Evolutionary conservation across 371 early-diverging fungal species (phyloP).

Genomic region (Rhizopus arrhizus): DNA sequence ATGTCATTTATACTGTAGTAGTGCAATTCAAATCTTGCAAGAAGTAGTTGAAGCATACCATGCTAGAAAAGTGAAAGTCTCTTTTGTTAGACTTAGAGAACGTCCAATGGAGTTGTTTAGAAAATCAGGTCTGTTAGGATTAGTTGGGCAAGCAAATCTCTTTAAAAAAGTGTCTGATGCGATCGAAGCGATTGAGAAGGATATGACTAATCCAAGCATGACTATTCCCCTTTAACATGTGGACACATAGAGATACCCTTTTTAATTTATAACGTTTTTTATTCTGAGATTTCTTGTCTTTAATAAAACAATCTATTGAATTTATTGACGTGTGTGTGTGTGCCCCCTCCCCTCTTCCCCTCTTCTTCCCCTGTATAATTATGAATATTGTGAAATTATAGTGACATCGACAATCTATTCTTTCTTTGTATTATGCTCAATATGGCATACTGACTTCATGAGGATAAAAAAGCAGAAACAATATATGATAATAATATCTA

Average conservation of each 20-base stretch:
- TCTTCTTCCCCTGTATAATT: too few relatives aligned
- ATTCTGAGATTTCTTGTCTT: background rate
- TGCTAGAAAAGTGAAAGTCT: slow-evolving; percentile 73
- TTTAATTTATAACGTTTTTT: slow-evolving; percentile 1
- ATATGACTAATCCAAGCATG: slow-evolving; percentile 30
- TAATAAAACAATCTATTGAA: background rate
- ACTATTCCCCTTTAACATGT: slow-evolving; percentile 5
- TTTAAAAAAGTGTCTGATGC: slow-evolving; percentile 68
- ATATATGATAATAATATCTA: too few relatives aligned
- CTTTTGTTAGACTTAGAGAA: slow-evolving; percentile 81
- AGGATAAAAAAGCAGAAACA: too few relatives aligned
- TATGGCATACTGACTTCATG: too few relatives aligned
- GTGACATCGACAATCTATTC: too few relatives aligned
- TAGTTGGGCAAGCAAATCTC: slow-evolving; percentile 68
- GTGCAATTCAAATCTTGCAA: slow-evolving; percentile 85
- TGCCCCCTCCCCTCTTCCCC: background rate
- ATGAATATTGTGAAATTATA: too few relatives aligned
- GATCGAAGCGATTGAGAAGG: slow-evolving; percentile 56
- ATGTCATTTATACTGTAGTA: slow-evolving; percentile 23
- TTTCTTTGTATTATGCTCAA: too few relatives aligned
- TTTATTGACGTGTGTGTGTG: slow-evolving; percentile 3
- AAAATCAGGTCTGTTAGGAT: slow-evolving; percentile 66
- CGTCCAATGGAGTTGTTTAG: slow-evolving; percentile 67
- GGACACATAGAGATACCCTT: slow-evolving; percentile 1
- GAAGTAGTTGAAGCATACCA: slow-evolving; percentile 87